phyloP scores from a whole-genome alignment of 129 eudicot genomes.

The Tagetes erecta region DNA sequence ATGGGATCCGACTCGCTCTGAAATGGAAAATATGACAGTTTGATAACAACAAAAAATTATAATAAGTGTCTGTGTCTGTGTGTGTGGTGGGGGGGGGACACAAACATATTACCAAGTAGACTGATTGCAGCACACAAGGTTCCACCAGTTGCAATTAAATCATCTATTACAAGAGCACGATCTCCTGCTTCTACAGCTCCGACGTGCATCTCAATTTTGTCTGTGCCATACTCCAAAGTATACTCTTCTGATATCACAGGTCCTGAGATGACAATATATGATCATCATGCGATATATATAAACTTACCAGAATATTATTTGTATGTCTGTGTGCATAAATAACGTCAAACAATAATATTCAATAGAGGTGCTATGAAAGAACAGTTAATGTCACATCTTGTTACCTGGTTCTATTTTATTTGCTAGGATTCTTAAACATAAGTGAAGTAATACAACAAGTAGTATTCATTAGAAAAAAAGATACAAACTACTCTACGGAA shows the following conservation, averaged over 20 bases:
- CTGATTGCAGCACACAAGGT: constrained; percentile 82
- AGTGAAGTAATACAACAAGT: neutral
- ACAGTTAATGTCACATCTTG: neutral
- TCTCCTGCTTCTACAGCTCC: constrained; percentile 95
- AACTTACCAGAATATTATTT: neutral
- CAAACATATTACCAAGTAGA: constrained; percentile 66
- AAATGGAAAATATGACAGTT: constrained; percentile 20
- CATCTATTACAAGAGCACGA: constrained; percentile 76
- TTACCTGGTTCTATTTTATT: neutral
- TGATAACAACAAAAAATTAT: neutral
- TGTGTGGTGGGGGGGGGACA: neutral
- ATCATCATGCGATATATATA: constrained; percentile 5
- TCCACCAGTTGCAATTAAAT: constrained; percentile 95
- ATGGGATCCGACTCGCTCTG: constrained; percentile 85
- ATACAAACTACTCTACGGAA: no score
- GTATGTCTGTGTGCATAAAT: neutral
- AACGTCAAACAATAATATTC: neutral
- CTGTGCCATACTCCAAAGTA: constrained; percentile 91
- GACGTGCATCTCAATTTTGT: constrained; percentile 90
- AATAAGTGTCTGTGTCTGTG: neutral
- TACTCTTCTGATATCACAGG: constrained; percentile 92
- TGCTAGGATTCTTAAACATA: constrained; percentile 19
- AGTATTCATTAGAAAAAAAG: neutral
- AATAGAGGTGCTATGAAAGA: neutral
- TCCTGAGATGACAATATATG: constrained; percentile 45